Conservation (phyloP, 371 early-diverging fungal species). For the Umbelopsis sp. region DNA sequence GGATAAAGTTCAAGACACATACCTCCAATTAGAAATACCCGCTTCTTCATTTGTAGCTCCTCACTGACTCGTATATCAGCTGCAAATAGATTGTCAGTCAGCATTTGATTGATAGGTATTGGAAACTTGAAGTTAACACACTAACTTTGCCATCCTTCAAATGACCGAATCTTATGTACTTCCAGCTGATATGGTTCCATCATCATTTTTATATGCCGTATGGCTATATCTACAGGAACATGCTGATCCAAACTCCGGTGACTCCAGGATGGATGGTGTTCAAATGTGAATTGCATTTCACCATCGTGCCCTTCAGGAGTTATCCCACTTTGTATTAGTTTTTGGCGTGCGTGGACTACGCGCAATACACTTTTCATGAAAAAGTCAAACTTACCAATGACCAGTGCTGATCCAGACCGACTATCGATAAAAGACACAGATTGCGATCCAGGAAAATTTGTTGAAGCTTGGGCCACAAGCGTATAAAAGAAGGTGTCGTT, state of each 20-base stretch:
- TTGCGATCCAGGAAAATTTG: constrained; percentile 34
- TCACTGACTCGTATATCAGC: constrained; percentile 14
- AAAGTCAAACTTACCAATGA: constrained; percentile 30
- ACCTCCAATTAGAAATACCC: constrained; percentile 15
- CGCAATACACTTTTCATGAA: too few species aligned
- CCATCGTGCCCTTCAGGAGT: constrained; percentile 32
- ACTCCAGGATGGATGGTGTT: constrained; percentile 41
- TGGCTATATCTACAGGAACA: constrained; percentile 29
- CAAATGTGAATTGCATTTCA: constrained; percentile 34
- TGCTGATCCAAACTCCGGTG: constrained; percentile 35
- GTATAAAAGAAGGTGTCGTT: constrained; percentile 35
- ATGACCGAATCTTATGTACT: constrained; percentile 30
- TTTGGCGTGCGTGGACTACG: too few species aligned
- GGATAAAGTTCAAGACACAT: neutral
- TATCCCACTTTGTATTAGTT: neutral
- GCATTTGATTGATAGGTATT: neutral
- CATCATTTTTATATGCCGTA: constrained; percentile 28
- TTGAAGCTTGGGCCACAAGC: constrained; percentile 28
- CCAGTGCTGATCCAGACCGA: constrained; percentile 29
- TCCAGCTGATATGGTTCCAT: constrained; percentile 40
- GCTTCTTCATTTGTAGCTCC: constrained; percentile 7
- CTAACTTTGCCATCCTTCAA: constrained; percentile 38
- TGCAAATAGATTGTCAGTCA: neutral
- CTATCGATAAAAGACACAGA: constrained; percentile 34
- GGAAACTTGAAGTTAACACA: too few species aligned